These are phyloP conservation scores for Tetradesmus lagerheimii DNA, from an alignment of 139 green algal genomes.

Conservation along the genomic window DNA sequence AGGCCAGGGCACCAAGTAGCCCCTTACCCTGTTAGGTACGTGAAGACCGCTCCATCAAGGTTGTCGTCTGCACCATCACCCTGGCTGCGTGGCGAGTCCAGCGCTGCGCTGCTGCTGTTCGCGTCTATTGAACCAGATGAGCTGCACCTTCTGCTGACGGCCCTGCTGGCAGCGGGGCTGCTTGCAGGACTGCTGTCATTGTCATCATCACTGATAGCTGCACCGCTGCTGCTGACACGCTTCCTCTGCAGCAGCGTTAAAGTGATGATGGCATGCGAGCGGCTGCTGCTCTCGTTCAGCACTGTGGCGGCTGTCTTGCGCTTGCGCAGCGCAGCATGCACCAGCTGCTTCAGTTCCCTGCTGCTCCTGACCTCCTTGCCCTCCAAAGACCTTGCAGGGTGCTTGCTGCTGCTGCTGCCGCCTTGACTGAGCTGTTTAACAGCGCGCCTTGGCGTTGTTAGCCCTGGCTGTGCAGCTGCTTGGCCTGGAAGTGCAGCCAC, in stretches of 20 bases:
- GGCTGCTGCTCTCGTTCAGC: conserved; percentile 32
- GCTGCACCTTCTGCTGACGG: neutral
- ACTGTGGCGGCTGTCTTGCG: neutral
- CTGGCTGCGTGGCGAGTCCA: neutral
- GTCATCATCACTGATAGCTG: neutral
- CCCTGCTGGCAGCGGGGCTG: neutral
- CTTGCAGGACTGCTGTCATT: neutral
- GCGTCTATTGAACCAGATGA: neutral
- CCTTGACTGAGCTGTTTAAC: neutral
- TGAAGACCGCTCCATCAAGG: neutral
- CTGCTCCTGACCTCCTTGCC: neutral
- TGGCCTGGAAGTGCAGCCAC: neutral
- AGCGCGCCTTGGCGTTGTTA: neutral
- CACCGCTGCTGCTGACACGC: neutral
- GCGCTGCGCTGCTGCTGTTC: neutral
- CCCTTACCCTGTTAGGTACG: neutral
- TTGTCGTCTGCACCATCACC: neutral
- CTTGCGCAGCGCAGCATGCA: conserved; percentile 6
- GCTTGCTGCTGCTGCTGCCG: neutral
- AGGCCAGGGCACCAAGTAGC: neutral
- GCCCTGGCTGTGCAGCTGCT: neutral
- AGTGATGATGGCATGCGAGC: conserved; percentile 28
- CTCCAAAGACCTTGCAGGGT: neutral
- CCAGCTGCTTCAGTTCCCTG: neutral
- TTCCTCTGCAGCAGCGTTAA: neutral